Base-by-base conservation (phyloP, 441 rosid genomes). In the Jatropha podagrica region DNA sequence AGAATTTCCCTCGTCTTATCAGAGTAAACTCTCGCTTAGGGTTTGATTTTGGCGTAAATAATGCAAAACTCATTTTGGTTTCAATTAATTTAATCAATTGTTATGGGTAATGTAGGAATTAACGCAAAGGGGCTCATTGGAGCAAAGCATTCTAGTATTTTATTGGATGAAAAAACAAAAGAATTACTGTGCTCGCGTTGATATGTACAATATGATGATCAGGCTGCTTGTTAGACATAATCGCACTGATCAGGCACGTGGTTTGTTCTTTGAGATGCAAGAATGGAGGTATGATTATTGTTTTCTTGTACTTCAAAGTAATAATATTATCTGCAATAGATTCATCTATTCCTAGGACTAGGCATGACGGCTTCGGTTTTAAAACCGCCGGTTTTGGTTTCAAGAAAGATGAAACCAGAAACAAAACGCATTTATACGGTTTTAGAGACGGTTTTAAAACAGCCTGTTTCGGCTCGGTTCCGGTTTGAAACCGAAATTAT, bases 261-360 rank as follows among this genome's bases (percentile, higher is more conserved):
- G 98, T 17, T 86, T 95, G 81, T 95, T 95, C 83, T 95, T 95
- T 52, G 98, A 95, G 83, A 95, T 95, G 98, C 97, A 92, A 85
- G 83, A 92, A 80, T 92, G 94, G 94, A 90, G 97, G 98, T 92
- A 73, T 73, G 79, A 72, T 66, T 55, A 52, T 41, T 59, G 58
- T 44, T 60, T 13, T 37, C 7, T 23, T 26, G 44, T 52, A 2
- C 10, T 44, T 32, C 32, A 32, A 32, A 32, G 32, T 32, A 32
- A 32, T 32, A 32, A 32, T 32, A 32, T 32, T 32, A 1, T 0
- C 32, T 32, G 2, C 32, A 32, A 32, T 32, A 0, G 32, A 32
- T 32, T 32, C 32, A 32, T 32, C 32, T 32, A 32, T 32, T 32
- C 2, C 32, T 32, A 32, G 32, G 32, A 32, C 32, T 32, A 23